Evolutionary conservation across 2,329 filamentous ascomycete genomes (phyloP), one percentile per base, ranked within the genome.

Genomic region (Microdochium paspali): DNA sequence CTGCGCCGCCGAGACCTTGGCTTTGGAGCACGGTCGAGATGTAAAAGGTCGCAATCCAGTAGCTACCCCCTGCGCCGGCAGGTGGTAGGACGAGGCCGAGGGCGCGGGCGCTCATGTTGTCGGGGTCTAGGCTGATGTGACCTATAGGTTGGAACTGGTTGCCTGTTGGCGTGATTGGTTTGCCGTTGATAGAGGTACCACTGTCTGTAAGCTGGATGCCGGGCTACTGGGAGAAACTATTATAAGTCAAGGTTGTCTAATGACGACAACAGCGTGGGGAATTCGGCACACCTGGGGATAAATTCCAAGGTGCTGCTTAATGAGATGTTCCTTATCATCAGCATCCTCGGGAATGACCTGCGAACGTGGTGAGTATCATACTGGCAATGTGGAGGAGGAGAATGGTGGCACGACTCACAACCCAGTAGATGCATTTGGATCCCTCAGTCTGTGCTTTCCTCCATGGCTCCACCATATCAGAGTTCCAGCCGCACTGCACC

Each of bases 61-160:
- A 49, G 24, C 58, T 21, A 9, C 57, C 58, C 5, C 50, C 44
- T 3, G 50, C 28, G 10, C n/a, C n/a, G n/a, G n/a, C n/a, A n/a
- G n/a, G n/a, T n/a, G 52, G 47, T 15, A 51, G 50, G 15, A 28
- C 10, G 3, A 59, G 46, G 21, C 50, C 51, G 2, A 51, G 44
- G 3, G 53, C 45, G 1, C 50, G 28, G 7, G 56, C 50, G 24
- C 54, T 50, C 3, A 43, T 47, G 18, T 40, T 40, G 12, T 21
- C 35, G 3, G 35, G 35, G 48, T 59, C 57, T 3, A 65, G 54
- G 2, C 58, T 55, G 30, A 64, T 59, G 43, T 65, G 62, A 3
- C 62, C 62, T 21, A 65, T 50, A 1, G 62, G 62, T 5, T 57
- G 40, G 39, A 65, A 64, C 3, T 24, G 23, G 0, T 47, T 23